A percentile compares a stretch with the other conserved stretches of the same genome.
phyloP scores from a whole-genome alignment of 169 alveolate genomes.

The Plasmodium inui region DNA sequence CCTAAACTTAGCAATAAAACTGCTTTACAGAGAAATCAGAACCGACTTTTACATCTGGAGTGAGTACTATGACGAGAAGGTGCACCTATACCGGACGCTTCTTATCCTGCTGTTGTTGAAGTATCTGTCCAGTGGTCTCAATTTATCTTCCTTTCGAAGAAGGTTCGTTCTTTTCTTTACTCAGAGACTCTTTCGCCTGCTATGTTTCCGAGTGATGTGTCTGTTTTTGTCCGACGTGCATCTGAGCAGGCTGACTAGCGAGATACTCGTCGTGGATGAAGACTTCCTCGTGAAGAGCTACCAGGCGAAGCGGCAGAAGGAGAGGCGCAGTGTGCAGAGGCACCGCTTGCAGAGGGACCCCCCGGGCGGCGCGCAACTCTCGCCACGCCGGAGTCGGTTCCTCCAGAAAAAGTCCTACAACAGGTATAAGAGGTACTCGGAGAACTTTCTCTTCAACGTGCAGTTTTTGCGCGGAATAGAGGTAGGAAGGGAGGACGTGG shows the following conservation, averaged over 20 bases:
- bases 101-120: slow-evolving; percentile 25
- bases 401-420: slow-evolving; percentile 42
- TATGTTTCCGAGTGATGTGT: slow-evolving; percentile 64
- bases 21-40: slow-evolving; percentile 61
- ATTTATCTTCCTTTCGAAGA: slow-evolving; percentile 24
- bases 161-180: slow-evolving; percentile 44
- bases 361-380: background rate
- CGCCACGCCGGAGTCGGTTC: background rate
- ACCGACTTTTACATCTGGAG: slow-evolving; percentile 33
- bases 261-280: slow-evolving; percentile 46
- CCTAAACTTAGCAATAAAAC: slow-evolving; percentile 29
- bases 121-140: slow-evolving; percentile 6
- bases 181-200: slow-evolving; percentile 55
- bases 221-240: slow-evolving; percentile 23
- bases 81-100: slow-evolving; percentile 49
- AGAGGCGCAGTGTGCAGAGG: background rate
- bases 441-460: slow-evolving; percentile 25
- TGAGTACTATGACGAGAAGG: slow-evolving; percentile 38
- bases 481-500: background rate
- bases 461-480: background rate
- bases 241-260: slow-evolving; percentile 54
- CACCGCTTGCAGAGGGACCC: background rate
- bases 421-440: slow-evolving; percentile 56
- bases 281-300: slow-evolving; percentile 6
- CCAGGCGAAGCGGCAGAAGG: background rate